Evolutionary conservation across 2,329 filamentous ascomycete genomes (phyloP).

Genomic region (Botrytis squamosa): DNA sequence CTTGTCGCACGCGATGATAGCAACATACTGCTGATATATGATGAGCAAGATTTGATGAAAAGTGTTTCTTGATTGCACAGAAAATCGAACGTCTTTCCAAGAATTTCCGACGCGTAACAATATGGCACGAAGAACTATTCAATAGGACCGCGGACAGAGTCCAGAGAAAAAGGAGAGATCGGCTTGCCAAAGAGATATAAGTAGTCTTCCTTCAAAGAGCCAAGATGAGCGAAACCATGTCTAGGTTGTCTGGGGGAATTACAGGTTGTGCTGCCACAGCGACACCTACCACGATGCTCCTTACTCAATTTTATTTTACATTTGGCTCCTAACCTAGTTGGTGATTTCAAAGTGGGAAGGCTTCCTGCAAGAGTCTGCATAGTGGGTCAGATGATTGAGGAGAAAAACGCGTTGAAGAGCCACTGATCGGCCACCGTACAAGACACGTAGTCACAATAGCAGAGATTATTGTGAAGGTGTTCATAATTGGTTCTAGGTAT

Average conservation of each 20-base stretch:
- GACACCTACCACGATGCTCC: background rate
- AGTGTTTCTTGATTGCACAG: background rate
- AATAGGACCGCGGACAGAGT: background rate
- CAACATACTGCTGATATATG: background rate
- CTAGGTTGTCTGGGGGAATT: background rate
- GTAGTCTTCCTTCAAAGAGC: background rate
- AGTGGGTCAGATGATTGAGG: background rate
- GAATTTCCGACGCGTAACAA: background rate
- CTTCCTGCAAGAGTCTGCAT: conserved; percentile 7
- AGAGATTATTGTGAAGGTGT: background rate
- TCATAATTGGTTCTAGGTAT: background rate
- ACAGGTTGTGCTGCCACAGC: background rate
- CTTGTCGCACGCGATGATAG: background rate
- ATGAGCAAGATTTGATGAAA: background rate
- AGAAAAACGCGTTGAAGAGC: background rate
- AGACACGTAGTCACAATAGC: background rate
- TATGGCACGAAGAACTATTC: background rate
- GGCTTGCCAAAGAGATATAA: background rate
- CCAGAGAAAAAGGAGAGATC: conserved; percentile 1
- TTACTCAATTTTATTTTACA: background rate
- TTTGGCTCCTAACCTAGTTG: background rate
- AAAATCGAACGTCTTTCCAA: background rate
- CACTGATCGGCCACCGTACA: background rate
- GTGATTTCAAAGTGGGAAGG: background rate
- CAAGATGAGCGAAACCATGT: background rate